Percentiles rank a stretch among this genome's conserved stretches.
These are phyloP conservation scores for Dorcoceras hygrometricum DNA, from an alignment of 257 asterid species.

Conservation along the genomic window DNA sequence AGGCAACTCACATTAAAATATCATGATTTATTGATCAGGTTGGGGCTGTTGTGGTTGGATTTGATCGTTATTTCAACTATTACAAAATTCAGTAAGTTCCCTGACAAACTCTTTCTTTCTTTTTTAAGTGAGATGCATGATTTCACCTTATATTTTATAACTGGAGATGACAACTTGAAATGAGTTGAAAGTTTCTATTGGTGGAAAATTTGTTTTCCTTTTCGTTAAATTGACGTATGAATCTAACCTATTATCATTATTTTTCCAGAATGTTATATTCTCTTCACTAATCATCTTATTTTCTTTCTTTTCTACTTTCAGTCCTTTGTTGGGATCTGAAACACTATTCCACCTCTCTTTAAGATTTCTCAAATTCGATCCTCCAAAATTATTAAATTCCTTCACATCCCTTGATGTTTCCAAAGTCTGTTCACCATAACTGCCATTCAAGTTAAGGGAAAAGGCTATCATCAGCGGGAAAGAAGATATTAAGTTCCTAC, in stretches of 20 bases:
- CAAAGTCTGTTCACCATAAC: neutral
- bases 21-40: constrained; percentile 47
- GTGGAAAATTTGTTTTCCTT: neutral
- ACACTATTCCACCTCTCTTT: neutral
- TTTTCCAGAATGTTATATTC: neutral
- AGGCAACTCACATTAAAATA: neutral
- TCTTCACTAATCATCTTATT: neutral
- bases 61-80: constrained; percentile 96
- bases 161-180: too few species aligned
- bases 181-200: neutral
- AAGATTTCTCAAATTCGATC: neutral
- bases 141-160: neutral
- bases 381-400: neutral
- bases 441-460: neutral
- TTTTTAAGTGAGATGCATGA: neutral
- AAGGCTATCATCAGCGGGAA: too few species aligned
- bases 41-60: constrained; percentile 98
- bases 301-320: neutral
- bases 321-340: neutral
- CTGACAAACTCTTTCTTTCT: constrained; percentile 1
- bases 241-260: neutral
- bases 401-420: neutral
- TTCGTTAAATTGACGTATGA: neutral
- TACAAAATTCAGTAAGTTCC: constrained; percentile 88
- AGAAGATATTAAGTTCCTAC: neutral